Conservation (phyloP, 495 filamentous ascomycete genomes). For the Aspergillus affinis region DNA sequence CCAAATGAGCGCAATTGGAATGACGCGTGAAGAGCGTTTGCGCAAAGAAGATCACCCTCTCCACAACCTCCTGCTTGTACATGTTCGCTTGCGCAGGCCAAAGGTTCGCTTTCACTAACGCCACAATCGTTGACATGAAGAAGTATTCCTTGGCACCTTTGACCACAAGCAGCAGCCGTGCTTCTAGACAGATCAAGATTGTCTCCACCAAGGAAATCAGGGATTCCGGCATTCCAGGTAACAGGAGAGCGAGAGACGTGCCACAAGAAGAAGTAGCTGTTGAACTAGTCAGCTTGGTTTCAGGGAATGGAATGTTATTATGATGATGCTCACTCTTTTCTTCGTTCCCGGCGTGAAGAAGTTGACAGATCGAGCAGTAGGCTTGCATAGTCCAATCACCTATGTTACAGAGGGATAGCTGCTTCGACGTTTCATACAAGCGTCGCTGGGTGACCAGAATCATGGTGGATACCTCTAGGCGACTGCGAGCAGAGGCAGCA, state of each 20-base stretch:
- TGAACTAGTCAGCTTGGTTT: conserved; percentile 8
- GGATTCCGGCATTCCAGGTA: conserved; percentile 38
- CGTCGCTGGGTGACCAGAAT: conserved; percentile 40
- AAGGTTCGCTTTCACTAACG: conserved; percentile 39
- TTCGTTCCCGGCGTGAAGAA: conserved; percentile 29
- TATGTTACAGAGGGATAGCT: conserved; percentile 38
- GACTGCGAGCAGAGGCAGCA: conserved; percentile 37
- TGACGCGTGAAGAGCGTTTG: conserved; percentile 41
- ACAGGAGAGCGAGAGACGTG: conserved; percentile 27
- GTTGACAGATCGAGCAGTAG: conserved; percentile 38
- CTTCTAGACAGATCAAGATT: conserved; percentile 36
- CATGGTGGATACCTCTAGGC: conserved; percentile 39
- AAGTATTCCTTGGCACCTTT: conserved; percentile 49
- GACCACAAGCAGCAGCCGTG: conserved; percentile 34
- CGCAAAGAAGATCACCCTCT: conserved; percentile 39
- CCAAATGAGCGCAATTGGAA: conserved; percentile 39
- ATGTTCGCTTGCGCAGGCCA: conserved; percentile 38
- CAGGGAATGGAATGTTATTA: conserved; percentile 2
- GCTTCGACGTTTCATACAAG: conserved; percentile 33
- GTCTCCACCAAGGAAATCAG: conserved; percentile 39
- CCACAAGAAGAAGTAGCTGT: conserved; percentile 11
- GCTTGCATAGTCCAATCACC: conserved; percentile 46
- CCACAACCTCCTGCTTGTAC: conserved; percentile 42
- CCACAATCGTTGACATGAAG: conserved; percentile 43
- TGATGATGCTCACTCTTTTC: conserved; percentile 9